These are phyloP conservation scores for Rubia yunnanensis DNA, from an alignment of 257 asterid species.

Conservation along the genomic window DNA sequence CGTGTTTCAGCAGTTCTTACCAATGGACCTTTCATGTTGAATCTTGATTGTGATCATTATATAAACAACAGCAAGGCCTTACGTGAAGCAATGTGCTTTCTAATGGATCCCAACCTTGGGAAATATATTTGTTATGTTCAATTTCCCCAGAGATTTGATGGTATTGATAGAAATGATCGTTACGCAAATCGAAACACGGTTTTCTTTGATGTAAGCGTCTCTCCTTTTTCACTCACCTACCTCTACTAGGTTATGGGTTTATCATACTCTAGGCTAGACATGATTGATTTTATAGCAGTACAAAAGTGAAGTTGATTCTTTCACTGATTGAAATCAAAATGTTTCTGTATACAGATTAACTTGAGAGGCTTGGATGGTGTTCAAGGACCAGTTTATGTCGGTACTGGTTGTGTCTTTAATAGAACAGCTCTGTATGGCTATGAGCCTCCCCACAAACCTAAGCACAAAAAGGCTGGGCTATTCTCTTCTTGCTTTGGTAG, in stretches of 20 bases:
- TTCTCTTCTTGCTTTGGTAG: conserved; percentile 66
- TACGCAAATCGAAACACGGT: conserved; percentile 96
- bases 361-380: conserved; percentile 96
- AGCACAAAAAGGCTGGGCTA: conserved; percentile 52
- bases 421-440: conserved; percentile 90
- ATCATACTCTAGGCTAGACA: neutral
- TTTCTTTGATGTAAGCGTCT: conserved; percentile 81
- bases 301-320: neutral
- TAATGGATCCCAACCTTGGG: conserved; percentile 98
- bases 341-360: conserved; percentile 49
- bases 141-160: conserved; percentile 96
- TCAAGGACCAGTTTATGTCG: conserved; percentile 97
- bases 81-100: conserved; percentile 94
- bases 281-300: neutral
- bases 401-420: conserved; percentile 95
- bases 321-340: conserved; percentile 6
- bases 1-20: conserved; percentile 98
- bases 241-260: neutral
- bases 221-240: neutral
- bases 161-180: conserved; percentile 87
- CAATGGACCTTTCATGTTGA: conserved; percentile 93
- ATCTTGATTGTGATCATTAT: conserved; percentile 99
- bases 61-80: conserved; percentile 96
- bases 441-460: conserved; percentile 88
- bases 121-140: conserved; percentile 95